Conservation (phyloP, 2,329 filamentous ascomycete genomes). For the Sordariomycetes sp. region DNA sequence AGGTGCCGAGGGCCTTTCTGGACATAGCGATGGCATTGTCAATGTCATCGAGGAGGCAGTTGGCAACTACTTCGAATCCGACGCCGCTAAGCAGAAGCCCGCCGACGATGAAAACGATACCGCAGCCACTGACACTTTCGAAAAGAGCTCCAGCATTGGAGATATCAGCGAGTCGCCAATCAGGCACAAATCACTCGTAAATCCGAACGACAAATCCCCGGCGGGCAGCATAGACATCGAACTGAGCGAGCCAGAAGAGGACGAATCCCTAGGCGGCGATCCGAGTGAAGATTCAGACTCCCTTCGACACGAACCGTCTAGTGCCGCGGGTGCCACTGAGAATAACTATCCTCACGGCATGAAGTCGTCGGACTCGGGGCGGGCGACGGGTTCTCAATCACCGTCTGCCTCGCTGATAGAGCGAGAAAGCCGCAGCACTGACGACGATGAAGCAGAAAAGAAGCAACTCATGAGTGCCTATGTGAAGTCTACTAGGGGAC, state of each 20-base stretch:
- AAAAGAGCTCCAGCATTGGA: background rate
- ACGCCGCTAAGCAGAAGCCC: constrained; percentile 12
- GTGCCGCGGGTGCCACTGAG: constrained; percentile 15
- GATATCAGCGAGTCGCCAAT: background rate
- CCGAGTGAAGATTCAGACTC: constrained; percentile 11
- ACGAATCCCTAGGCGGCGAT: constrained; percentile 13
- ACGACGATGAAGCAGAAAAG: constrained; percentile 22
- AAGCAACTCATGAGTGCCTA: constrained; percentile 34
- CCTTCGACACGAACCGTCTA: background rate
- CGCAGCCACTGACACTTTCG: background rate
- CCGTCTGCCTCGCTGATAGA: background rate
- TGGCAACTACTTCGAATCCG: constrained; percentile 34
- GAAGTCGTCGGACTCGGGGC: background rate
- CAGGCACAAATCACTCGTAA: background rate
- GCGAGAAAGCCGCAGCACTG: constrained; percentile 10
- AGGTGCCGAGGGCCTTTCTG: background rate
- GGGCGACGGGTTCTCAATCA: background rate
- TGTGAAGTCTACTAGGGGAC: constrained; percentile 44
- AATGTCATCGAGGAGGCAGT: constrained; percentile 40
- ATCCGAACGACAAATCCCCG: background rate
- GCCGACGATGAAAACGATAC: background rate
- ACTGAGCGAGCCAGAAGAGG: constrained; percentile 25
- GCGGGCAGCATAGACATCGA: constrained; percentile 28
- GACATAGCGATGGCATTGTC: constrained; percentile 24
- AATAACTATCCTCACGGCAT: background rate